A percentile compares a stretch with the other conserved stretches of the same genome.
These are phyloP conservation scores for Hibiscus trionum DNA, from an alignment of 345 rosid species.

Conservation along the genomic window DNA sequence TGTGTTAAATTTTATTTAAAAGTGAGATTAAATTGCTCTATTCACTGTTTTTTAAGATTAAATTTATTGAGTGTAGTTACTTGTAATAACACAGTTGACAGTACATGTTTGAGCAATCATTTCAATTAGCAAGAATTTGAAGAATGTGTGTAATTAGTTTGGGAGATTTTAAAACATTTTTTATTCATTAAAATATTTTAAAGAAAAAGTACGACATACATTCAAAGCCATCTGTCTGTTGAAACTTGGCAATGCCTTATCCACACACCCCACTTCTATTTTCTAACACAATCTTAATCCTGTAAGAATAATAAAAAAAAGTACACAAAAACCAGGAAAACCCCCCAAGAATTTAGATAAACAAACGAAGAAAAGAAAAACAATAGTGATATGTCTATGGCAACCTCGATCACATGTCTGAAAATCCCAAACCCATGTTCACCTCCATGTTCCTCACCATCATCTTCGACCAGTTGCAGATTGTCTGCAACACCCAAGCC, in stretches of 20 bases:
- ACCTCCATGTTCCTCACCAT: constrained; percentile 19
- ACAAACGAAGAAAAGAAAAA: neutral
- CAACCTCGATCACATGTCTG: constrained; percentile 56
- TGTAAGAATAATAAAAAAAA: neutral
- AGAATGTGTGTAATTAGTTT: too few species aligned
- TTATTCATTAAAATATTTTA: too few species aligned
- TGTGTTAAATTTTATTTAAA: too few species aligned
- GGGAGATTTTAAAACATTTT: too few species aligned
- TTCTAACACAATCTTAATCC: neutral
- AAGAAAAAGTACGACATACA: neutral
- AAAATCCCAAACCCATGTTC: constrained; percentile 46
- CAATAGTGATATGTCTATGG: constrained; percentile 40
- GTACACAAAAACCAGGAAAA: neutral
- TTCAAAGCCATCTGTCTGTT: neutral
- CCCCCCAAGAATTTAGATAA: neutral
- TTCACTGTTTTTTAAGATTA: too few species aligned
- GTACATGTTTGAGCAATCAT: too few species aligned
- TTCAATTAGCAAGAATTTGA: too few species aligned
- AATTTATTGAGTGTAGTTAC: too few species aligned
- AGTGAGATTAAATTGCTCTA: too few species aligned
- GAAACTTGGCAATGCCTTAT: constrained; percentile 39
- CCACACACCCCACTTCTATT: constrained; percentile 25
- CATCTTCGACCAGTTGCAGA: constrained; percentile 33
- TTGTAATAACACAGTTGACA: too few species aligned
- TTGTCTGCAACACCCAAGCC: constrained; percentile 35